Evolutionary conservation across 2,329 filamentous ascomycete species (phyloP), one percentile per base, ranked within the genome.

Genomic region (Boeremia lycopersici): DNA sequence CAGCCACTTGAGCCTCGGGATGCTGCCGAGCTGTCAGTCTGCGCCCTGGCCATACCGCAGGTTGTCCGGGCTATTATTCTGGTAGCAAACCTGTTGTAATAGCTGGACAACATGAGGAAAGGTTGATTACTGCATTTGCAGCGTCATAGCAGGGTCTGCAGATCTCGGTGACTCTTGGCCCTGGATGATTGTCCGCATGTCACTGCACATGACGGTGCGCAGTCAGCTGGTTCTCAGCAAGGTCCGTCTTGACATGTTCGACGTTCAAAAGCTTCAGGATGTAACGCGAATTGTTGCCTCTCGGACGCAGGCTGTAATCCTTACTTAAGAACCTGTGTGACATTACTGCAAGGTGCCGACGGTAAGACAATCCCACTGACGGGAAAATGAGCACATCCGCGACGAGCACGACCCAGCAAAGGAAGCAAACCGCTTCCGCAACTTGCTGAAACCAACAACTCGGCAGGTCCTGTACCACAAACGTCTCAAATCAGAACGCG

Each of bases 1-100:
- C 53, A 54, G 53, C 47, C 42, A 43, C 48, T 46, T 50, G 49
- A 43, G 50, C 41, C 55, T 56, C 53, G 48, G 23, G 41, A 33
- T 45, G 35, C 47, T 41, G 49, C 42, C 43, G 48, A 42, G 36
- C n/a, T 41, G n/a, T 31, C 41, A 50, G 36, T 36, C 41, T 45
- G 35, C 25, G 35, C 15, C 31, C 39, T 35, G 41, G 47, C 38
- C 44, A 38, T 29, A 33, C 17, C 35, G 9, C 31, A 41, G 10
- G 38, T 31, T 25, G 15, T 30, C 19, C 42, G 34, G 46, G 41
- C 42, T 17, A 12, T n/a, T 35, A 23, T 23, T 41, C 34, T 33
- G 30, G 31, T 15, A 54, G 34, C 36, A 50, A 47, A 38, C 36
- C 29, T 42, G 36, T 28, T 26, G 15, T 19, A 11, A 29, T 47